Base-by-base conservation (phyloP, 2,329 filamentous ascomycete species). In the Diaporthe sp. region DNA sequence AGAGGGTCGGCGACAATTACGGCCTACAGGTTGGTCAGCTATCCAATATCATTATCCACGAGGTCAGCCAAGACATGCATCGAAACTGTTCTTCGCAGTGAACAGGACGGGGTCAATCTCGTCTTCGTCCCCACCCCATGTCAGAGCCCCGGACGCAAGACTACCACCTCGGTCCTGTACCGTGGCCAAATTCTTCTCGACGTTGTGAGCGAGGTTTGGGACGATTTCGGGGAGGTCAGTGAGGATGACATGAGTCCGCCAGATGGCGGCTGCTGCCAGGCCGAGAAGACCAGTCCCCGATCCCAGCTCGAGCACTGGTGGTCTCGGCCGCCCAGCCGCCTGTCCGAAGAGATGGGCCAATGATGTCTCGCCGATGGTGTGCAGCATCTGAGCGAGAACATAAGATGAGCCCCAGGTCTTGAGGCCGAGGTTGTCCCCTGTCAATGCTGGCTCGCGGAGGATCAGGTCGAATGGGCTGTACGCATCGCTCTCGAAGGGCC, bases 371-470 rank as follows among this genome's bases (percentile, higher is more conserved):
- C 80, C 83, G 51, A 92, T 84, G 17, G 80, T 80, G 27, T 86
- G 85, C 35, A 98, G 88, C 32, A 94, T 91, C 77, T 91, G 93
- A 0, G 96, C 93, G 6, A 98, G 91, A 2, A 97, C 89, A 80
- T 95, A 97, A 0, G 95, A 96, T 0, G 95, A 96, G 0, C 94
- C 94, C 97, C 97, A 98, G 0, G 97, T 99, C 83, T 99, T 98
- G 82, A 97, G 88, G 1, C 97, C 97, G 25, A 98, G 87, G 74
- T 94, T 94, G 82, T 98, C 96, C 9, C 94, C 94, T 0, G 94
- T 97, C 72, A 98, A 86, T 0, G 95, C 92, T 2, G 97, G 97
- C 81, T 99, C 97, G 73, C 94, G 90, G 51, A 99, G 91, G 47
- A 89, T 88, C 68, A 99, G 86, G 59, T 92, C 88, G 77, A 95